Percentiles rank a stretch among this genome's conserved stretches.
Evolutionary conservation across 2,329 filamentous ascomycete species (phyloP).

Genomic region (Penicillium sp.): DNA sequence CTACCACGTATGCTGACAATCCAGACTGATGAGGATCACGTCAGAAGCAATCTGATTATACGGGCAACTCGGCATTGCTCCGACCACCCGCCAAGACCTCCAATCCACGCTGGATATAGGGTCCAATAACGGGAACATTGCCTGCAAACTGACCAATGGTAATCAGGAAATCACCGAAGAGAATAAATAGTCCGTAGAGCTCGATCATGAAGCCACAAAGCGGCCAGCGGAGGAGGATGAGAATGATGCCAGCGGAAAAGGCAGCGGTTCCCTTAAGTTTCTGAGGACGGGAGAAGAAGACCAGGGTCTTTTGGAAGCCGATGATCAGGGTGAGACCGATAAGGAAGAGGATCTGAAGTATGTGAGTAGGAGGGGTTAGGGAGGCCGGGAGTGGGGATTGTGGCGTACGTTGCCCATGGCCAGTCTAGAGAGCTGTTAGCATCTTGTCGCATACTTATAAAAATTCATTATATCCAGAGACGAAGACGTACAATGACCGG

Average conservation of each 20-base stretch:
- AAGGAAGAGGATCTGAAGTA: constrained; percentile 84
- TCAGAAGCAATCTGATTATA: constrained; percentile 18
- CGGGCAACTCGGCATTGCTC: constrained; percentile 68
- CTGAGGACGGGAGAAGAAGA: constrained; percentile 92
- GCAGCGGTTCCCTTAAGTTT: constrained; percentile 90
- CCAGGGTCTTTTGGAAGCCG: constrained; percentile 82
- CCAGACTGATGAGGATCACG: neutral
- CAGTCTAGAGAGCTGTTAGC: constrained; percentile 58
- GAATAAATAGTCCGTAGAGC: constrained; percentile 84
- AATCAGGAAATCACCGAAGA: constrained; percentile 95
- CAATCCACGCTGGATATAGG: constrained; percentile 74
- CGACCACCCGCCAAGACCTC: constrained; percentile 69
- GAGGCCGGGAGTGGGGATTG: constrained; percentile 5
- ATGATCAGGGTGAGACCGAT: constrained; percentile 96
- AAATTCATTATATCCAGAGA: neutral
- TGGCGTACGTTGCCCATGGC: constrained; percentile 89
- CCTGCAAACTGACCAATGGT: constrained; percentile 87
- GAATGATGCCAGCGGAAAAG: constrained; percentile 76
- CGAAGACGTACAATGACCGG: constrained; percentile 73
- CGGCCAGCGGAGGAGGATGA: constrained; percentile 90
- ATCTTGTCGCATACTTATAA: neutral
- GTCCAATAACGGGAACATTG: constrained; percentile 80
- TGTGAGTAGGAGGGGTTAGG: constrained; percentile 1
- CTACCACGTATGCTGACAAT: neutral
- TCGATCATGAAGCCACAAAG: constrained; percentile 88